Conservation (phyloP, 257 asterid genomes). For the Solanum paucissectum region DNA sequence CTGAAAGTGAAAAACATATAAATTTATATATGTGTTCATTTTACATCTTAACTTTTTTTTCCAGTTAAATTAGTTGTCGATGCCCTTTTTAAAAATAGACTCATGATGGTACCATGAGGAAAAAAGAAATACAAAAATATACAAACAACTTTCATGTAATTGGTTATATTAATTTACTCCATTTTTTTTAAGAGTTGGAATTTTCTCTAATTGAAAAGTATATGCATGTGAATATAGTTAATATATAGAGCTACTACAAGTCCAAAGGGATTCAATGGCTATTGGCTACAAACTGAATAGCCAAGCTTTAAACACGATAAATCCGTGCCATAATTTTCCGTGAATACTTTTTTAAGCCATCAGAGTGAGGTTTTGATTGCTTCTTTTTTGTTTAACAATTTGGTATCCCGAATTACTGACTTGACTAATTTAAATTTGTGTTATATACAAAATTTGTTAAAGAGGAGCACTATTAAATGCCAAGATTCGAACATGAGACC, state of each 20-base stretch:
- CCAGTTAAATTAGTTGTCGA: too few species aligned
- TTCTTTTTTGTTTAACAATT: not conserved
- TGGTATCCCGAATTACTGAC: not conserved
- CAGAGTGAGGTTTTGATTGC: not conserved
- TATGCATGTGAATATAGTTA: not conserved
- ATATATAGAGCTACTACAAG: not conserved
- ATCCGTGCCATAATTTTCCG: not conserved
- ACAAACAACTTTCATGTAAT: too few species aligned
- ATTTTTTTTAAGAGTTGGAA: too few species aligned
- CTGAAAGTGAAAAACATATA: too few species aligned
- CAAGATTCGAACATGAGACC: not conserved
- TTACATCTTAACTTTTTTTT: too few species aligned
- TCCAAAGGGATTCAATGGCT: not conserved
- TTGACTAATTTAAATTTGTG: not conserved
- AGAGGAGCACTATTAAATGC: not conserved
- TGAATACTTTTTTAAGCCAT: not conserved
- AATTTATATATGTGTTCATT: too few species aligned
- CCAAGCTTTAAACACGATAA: not conserved
- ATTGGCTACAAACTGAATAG: not conserved
- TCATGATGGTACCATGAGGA: too few species aligned
- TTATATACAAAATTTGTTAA: not conserved
- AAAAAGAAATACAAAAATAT: too few species aligned
- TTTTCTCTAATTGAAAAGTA: not conserved
- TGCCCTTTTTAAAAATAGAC: too few species aligned
- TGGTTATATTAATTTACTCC: too few species aligned